These are phyloP conservation scores for Globisporangium emineosum DNA, from an alignment of 352 stramenopile genomes.

Conservation along the genomic window DNA sequence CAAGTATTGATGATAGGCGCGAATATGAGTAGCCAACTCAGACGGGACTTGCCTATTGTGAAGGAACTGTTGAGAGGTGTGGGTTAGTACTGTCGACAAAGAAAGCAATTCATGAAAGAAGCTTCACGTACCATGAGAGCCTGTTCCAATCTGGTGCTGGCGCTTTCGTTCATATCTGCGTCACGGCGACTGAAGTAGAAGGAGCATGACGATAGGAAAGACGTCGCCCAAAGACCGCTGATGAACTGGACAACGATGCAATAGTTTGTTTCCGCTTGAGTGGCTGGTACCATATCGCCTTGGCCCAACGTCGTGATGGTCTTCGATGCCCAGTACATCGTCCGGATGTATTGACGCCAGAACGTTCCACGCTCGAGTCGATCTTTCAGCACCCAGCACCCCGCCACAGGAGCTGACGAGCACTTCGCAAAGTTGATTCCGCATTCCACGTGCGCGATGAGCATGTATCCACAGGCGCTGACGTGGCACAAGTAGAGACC, in stretches of 20 bases:
- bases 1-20: constrained; percentile 23
- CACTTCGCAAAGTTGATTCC: constrained; percentile 37
- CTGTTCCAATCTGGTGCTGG: constrained; percentile 23
- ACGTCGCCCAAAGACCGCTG: constrained; percentile 61
- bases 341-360: constrained; percentile 55
- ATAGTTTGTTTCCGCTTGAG: constrained; percentile 36
- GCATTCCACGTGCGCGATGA: constrained; percentile 48
- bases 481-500: constrained; percentile 62
- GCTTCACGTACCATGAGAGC: constrained; percentile 14
- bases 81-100: background rate
- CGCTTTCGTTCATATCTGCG: constrained; percentile 15
- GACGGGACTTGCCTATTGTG: constrained; percentile 13
- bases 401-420: constrained; percentile 18
- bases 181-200: constrained; percentile 56
- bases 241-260: constrained; percentile 59
- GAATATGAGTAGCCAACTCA: constrained; percentile 17
- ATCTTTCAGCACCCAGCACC: constrained; percentile 26
- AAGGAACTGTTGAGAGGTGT: constrained; percentile 13
- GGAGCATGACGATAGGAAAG: constrained; percentile 61
- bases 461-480: constrained; percentile 53
- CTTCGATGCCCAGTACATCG: constrained; percentile 71
- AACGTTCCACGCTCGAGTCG: constrained; percentile 41
- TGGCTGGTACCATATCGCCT: constrained; percentile 57
- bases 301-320: constrained; percentile 68
- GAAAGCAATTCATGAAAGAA: background rate